Percentiles rank a stretch among this genome's conserved stretches.
These are phyloP conservation scores for Pleurotus cornucopiae DNA, from an alignment of 768 basidiomycete genomes.

Conservation along the genomic window DNA sequence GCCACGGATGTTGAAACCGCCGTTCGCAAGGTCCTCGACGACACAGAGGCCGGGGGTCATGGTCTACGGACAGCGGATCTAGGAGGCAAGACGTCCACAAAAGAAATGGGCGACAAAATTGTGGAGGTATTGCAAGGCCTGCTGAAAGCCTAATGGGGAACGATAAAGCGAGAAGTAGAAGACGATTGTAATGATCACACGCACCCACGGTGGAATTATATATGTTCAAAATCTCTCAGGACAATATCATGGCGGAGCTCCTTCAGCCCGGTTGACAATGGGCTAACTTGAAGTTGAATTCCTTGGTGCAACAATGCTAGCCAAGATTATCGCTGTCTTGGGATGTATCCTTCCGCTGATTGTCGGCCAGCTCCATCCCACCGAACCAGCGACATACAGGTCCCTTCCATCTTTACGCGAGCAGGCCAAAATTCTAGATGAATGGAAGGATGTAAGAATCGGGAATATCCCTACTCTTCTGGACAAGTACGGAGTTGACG, in stretches of 20 bases:
- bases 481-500: conserved; percentile 36
- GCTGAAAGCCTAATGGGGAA: conserved; percentile 30
- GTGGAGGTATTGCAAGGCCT: conserved; percentile 65
- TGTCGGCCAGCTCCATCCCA: conserved; percentile 21
- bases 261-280: no score
- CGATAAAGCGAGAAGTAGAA: no score
- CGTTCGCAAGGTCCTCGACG: conserved; percentile 87
- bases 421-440: conserved; percentile 33
- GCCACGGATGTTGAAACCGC: conserved; percentile 85
- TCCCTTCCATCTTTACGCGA: conserved; percentile 34
- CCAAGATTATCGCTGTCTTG: neutral
- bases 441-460: conserved; percentile 37
- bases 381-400: conserved; percentile 28
- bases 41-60: conserved; percentile 58
- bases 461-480: conserved; percentile 37
- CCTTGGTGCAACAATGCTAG: neutral
- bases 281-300: no score
- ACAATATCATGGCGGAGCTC: no score
- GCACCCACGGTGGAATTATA: no score
- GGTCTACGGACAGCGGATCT: conserved; percentile 85
- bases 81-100: conserved; percentile 72
- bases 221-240: no score
- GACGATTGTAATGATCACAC: no score
- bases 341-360: conserved; percentile 1
- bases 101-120: conserved; percentile 80